A percentile compares a stretch with the other conserved stretches of the same genome.
phyloP scores from a whole-genome alignment of 495 filamentous ascomycete species.

The Xylaria grammica region DNA sequence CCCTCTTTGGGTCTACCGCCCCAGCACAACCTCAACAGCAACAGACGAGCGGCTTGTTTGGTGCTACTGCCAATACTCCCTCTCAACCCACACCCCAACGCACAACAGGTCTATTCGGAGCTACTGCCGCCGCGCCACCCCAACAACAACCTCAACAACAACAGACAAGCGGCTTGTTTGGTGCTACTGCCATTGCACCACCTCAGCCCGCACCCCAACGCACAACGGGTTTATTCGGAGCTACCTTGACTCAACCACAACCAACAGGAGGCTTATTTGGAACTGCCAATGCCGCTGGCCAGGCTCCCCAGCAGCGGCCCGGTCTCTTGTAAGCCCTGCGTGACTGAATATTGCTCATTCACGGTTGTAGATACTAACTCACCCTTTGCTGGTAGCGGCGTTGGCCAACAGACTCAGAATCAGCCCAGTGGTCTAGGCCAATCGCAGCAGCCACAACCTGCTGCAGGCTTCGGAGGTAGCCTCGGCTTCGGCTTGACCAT shows the following conservation, averaged over 20 bases:
- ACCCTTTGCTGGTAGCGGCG: slow-evolving; percentile 25
- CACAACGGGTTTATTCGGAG: slow-evolving; percentile 7
- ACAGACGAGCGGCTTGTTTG: slow-evolving; percentile 44
- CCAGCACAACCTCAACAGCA: slow-evolving; percentile 38
- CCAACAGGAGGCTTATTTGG: slow-evolving; percentile 55
- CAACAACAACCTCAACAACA: slow-evolving; percentile 13
- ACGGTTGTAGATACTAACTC: slow-evolving; percentile 26
- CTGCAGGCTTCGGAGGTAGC: slow-evolving; percentile 34
- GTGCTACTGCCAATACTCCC: slow-evolving; percentile 35
- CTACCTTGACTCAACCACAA: slow-evolving; percentile 13
- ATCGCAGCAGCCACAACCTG: slow-evolving; percentile 47
- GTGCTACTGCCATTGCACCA: slow-evolving; percentile 46
- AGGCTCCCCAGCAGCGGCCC: slow-evolving; percentile 37
- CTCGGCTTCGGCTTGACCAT: slow-evolving; percentile 47
- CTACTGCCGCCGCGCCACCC: slow-evolving; percentile 15
- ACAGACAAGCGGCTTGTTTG: slow-evolving; percentile 52
- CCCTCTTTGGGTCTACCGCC: slow-evolving; percentile 37
- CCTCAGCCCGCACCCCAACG: slow-evolving; percentile 30
- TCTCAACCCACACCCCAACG: slow-evolving; percentile 30
- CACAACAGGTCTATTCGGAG: slow-evolving; percentile 7
- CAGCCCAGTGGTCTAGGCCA: slow-evolving; percentile 40
- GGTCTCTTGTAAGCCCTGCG: slow-evolving; percentile 58
- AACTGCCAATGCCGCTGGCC: slow-evolving; percentile 42
- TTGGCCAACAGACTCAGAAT: slow-evolving; percentile 30
- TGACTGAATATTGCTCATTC: neutral